A percentile compares a stretch with the other conserved stretches of the same genome.
These are phyloP conservation scores for Lumnitzera racemosa DNA, from an alignment of 345 rosid genomes.

Conservation along the genomic window DNA sequence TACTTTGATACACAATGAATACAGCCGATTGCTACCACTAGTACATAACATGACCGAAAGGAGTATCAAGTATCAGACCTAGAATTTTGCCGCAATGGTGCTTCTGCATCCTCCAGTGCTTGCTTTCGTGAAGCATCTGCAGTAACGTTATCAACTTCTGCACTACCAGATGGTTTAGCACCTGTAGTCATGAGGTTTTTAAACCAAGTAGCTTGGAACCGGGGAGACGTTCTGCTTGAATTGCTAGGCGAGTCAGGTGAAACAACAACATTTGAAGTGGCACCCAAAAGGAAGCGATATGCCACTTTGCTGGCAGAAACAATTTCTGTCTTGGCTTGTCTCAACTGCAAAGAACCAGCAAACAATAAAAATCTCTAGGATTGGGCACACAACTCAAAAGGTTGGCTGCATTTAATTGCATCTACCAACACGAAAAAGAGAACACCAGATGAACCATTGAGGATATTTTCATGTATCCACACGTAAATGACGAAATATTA, in stretches of 20 bases:
- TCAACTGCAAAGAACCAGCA: constrained; percentile 46
- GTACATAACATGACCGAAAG: not conserved
- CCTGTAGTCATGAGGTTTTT: constrained; percentile 58
- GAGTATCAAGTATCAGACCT: constrained; percentile 7
- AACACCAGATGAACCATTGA: not conserved
- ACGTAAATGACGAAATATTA: too few relatives aligned
- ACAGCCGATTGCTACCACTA: constrained; percentile 1
- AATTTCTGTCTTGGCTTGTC: constrained; percentile 93
- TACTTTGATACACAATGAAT: constrained; percentile 27
- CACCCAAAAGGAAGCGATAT: constrained; percentile 70
- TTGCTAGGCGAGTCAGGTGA: constrained; percentile 41
- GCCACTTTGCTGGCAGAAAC: constrained; percentile 97
- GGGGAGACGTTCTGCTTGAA: constrained; percentile 50
- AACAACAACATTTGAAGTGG: constrained; percentile 30
- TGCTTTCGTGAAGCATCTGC: constrained; percentile 25
- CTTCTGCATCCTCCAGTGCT: constrained; percentile 10
- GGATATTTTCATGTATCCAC: too few relatives aligned
- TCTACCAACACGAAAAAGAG: not conserved
- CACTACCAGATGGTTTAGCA: constrained; percentile 54
- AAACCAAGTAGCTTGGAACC: constrained; percentile 73
- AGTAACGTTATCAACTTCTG: constrained; percentile 25
- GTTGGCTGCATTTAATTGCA: not conserved
- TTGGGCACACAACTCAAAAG: not conserved
- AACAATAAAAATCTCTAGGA: not conserved
- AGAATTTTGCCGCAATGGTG: constrained; percentile 10